Evolutionary conservation across 768 basidiomycete genomes (phyloP), one percentile per base, ranked within the genome.

Genomic region (Rossbeevera mucosa): DNA sequence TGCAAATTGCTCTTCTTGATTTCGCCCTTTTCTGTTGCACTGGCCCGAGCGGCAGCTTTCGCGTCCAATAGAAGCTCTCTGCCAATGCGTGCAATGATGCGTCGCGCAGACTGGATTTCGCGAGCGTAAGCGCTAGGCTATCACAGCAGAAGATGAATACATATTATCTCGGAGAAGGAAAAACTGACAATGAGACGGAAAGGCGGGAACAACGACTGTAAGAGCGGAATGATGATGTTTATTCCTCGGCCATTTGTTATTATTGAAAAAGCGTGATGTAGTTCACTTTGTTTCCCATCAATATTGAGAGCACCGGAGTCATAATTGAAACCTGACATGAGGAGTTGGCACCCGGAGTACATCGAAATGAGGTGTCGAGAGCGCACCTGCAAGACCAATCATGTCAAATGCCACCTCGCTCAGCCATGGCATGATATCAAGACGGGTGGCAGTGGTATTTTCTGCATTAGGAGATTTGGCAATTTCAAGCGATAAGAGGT

Each of bases 61-160:
- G 81, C 85, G 7, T 7, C 16, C 5, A 31, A 75, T 33, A 83
- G 54, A 16, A 85, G 67, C 30, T 79, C 64, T 12, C 63, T 64
- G 4, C 80, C 83, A 48, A 86, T 78, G 8, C 74, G 72, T 12
- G 61, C 51, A 70, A 83, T 83, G 0, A 73, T 77, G 1, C 54
- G 56, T 30, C 68, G 65, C 7, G 78, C 74, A 9, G 33, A 46
- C 7, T 51, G 43, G 28, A 63, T 51, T 29, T 20, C 42, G 18
- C 60, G 56, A n/a, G 47, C 40, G 8, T 53, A 57, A 8, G 20
- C 25, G 8, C 60, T 69, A 21, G 61, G 62, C 71, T 71, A 31
- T 18, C 36, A 28, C 6, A 29, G n/a, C 22, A 25, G 18, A 41
- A 48, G 14, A 5, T 40, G 2, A 40, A 25, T 26, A 30, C 3